phyloP scores from a whole-genome alignment of 768 basidiomycete species.

The Boletus edulis region DNA sequence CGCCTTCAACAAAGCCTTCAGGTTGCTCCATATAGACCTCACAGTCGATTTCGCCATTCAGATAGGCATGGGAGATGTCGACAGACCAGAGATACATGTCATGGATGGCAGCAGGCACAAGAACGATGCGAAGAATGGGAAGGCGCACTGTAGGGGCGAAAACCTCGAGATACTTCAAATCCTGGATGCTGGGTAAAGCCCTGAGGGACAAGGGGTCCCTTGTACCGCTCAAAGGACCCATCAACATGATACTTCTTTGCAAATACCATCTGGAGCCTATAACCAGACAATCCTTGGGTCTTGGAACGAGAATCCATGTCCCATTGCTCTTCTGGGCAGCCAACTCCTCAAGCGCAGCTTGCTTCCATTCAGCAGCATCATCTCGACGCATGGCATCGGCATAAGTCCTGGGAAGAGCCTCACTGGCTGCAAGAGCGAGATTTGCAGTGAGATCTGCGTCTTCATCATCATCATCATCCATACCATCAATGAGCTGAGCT shows the following conservation, averaged over 20 bases:
- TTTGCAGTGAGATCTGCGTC: too few relatives aligned
- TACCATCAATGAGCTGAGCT: too few relatives aligned
- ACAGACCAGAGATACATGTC: neutral
- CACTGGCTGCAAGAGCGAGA: too few relatives aligned
- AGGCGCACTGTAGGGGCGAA: constrained; percentile 24
- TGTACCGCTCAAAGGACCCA: constrained; percentile 35
- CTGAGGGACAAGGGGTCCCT: constrained; percentile 34
- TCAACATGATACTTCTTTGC: constrained; percentile 10
- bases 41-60: neutral
- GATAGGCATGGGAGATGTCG: neutral
- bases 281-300: constrained; percentile 20
- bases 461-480: too few relatives aligned
- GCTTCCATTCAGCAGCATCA: too few relatives aligned
- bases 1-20: too few relatives aligned
- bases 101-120: too few relatives aligned
- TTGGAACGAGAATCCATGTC: neutral
- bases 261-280: constrained; percentile 37
- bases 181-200: constrained; percentile 23
- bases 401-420: too few relatives aligned
- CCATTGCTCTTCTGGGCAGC: neutral
- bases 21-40: neutral
- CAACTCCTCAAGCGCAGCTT: neutral
- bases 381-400: too few relatives aligned
- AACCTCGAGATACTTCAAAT: constrained; percentile 34
- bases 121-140: too few relatives aligned